Evolutionary conservation across 202 grass and related monocot species (phyloP).

Genomic region (Digitaria exilis): DNA sequence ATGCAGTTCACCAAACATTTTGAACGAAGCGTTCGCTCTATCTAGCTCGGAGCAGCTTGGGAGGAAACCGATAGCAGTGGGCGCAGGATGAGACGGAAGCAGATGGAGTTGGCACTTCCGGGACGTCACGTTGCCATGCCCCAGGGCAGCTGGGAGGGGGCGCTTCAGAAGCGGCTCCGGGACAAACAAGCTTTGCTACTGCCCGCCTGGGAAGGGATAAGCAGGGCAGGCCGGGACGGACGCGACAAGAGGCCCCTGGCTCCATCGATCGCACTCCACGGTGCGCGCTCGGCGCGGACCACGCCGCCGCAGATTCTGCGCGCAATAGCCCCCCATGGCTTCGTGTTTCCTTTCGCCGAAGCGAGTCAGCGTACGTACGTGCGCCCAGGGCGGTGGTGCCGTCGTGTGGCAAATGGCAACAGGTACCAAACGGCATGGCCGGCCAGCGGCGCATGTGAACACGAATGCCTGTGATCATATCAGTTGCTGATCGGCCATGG

Average conservation of each 20-base stretch:
- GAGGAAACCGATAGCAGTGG: neutral
- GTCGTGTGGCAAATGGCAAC: neutral
- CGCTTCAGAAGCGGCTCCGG: neutral
- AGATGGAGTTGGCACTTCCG: neutral
- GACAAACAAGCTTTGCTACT: constrained; percentile 40
- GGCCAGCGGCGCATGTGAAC: neutral
- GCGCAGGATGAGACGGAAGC: neutral
- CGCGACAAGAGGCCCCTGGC: neutral
- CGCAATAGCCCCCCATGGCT: neutral
- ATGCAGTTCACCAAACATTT: constrained; percentile 1
- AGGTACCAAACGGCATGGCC: neutral
- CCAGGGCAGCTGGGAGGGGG: too few relatives aligned
- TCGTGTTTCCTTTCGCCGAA: neutral
- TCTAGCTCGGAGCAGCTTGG: neutral
- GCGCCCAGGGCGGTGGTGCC: neutral
- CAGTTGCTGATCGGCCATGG: too few relatives aligned
- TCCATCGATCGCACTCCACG: constrained; percentile 5
- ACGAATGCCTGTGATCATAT: neutral
- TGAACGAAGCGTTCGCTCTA: neutral
- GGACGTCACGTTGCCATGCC: constrained; percentile 20
- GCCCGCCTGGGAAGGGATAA: neutral
- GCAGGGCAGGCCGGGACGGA: neutral
- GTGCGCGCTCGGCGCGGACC: neutral
- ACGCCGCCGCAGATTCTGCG: neutral
- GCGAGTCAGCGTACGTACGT: too few relatives aligned